phyloP scores from a whole-genome alignment of 352 stramenopile genomes.

The Pythium brassicae region DNA sequence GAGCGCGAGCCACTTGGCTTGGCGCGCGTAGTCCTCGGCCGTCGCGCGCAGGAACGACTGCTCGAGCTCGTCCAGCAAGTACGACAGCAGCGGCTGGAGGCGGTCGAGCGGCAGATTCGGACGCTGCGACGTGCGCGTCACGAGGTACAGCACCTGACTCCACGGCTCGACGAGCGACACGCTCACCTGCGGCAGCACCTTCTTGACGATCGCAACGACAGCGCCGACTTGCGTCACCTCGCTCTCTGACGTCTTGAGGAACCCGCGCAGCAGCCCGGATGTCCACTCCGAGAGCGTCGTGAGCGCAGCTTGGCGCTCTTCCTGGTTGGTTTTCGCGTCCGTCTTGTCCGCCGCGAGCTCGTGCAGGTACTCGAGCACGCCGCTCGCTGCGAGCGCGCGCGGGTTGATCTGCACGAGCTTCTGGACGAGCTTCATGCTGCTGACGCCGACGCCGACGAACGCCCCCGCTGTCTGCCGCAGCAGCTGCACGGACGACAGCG shows the following conservation, averaged over 20 bases:
- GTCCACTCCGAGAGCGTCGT: slow-evolving; percentile 54
- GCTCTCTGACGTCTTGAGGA: slow-evolving; percentile 28
- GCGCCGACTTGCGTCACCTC: slow-evolving; percentile 11
- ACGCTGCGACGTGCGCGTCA: slow-evolving; percentile 26
- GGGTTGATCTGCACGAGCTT: slow-evolving; percentile 43
- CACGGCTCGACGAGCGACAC: slow-evolving; percentile 53
- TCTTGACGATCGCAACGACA: slow-evolving; percentile 34
- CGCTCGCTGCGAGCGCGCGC: slow-evolving; percentile 23
- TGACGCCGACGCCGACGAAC: slow-evolving; percentile 31
- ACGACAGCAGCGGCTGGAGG: slow-evolving; percentile 20
- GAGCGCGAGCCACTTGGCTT: slow-evolving; percentile 71
- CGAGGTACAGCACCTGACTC: slow-evolving; percentile 53
- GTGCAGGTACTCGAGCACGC: slow-evolving; percentile 19
- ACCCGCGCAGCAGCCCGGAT: slow-evolving; percentile 34
- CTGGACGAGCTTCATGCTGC: slow-evolving; percentile 40
- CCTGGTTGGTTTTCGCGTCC: slow-evolving; percentile 31
- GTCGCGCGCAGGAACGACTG: slow-evolving; percentile 52
- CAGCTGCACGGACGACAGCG: slow-evolving; percentile 51
- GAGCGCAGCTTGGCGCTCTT: slow-evolving; percentile 58
- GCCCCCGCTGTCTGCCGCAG: slow-evolving; percentile 40
- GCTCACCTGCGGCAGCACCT: slow-evolving; percentile 47
- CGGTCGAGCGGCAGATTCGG: slow-evolving; percentile 14
- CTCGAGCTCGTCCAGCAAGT: slow-evolving; percentile 47
- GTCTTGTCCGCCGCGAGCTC: slow-evolving; percentile 36
- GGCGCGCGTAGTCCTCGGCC: slow-evolving; percentile 59